Conservation (phyloP, 345 rosid genomes). For the Aurinia saxatilis region DNA sequence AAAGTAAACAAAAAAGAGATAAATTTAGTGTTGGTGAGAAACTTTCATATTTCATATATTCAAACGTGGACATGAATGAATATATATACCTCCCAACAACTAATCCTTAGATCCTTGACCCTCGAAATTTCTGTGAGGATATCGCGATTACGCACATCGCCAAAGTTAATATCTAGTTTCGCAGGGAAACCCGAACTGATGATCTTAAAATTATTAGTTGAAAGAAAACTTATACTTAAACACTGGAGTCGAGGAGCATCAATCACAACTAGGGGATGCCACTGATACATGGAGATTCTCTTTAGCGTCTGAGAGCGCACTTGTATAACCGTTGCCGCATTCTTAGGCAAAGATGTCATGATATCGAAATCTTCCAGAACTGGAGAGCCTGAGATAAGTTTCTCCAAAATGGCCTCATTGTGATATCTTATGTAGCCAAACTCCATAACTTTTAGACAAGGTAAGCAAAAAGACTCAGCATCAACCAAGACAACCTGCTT, state of each 20-base stretch:
- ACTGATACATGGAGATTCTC: background rate
- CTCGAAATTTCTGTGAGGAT: background rate
- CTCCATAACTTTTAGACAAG: constrained; percentile 1
- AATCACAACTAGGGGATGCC: background rate
- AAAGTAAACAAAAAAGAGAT: no score
- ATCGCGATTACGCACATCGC: no score
- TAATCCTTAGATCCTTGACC: background rate
- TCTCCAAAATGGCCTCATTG: background rate
- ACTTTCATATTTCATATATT: background rate
- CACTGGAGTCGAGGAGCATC: constrained; percentile 4
- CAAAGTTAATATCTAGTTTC: background rate
- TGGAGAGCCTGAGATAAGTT: constrained; percentile 5
- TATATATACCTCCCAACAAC: background rate
- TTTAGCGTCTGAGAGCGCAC: background rate
- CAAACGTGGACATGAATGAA: background rate
- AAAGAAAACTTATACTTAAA: background rate
- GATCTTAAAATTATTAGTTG: background rate
- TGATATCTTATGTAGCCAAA: background rate
- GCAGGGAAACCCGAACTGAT: background rate
- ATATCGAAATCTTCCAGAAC: background rate
- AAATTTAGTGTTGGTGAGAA: background rate
- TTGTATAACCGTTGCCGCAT: background rate
- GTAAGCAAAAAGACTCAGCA: background rate
- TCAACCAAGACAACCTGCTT: fast-evolving
- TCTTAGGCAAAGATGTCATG: no score